These are phyloP conservation scores for Wallemia hederae DNA, from an alignment of 1,284 basidiomycete genomes.

Conservation along the genomic window DNA sequence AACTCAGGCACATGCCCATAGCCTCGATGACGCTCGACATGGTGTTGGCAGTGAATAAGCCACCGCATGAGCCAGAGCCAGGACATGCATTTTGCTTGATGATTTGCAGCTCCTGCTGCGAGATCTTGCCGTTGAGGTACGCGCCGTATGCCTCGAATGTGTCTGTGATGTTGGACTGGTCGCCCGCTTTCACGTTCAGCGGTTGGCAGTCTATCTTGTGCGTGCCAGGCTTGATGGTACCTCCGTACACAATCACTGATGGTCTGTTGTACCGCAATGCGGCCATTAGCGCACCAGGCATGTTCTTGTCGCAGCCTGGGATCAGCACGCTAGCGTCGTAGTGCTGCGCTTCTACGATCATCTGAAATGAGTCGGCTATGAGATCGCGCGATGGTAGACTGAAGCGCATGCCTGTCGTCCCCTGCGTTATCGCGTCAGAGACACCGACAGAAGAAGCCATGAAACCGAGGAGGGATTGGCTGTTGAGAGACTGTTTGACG, in stretches of 20 bases:
- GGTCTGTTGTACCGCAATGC: constrained; percentile 55
- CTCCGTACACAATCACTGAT: constrained; percentile 47
- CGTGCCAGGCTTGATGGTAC: constrained; percentile 44
- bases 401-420: constrained; percentile 33
- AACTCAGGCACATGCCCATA: constrained; percentile 69
- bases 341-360: constrained; percentile 35
- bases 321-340: constrained; percentile 46
- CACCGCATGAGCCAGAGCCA: constrained; percentile 43
- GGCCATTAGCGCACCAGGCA: constrained; percentile 69
- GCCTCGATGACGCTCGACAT: constrained; percentile 47
- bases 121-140: constrained; percentile 30
- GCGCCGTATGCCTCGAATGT: constrained; percentile 52
- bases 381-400: constrained; percentile 64
- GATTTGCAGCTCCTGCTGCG: constrained; percentile 43
- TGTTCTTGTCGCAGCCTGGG: constrained; percentile 53
- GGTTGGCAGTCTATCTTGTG: constrained; percentile 48
- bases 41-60: constrained; percentile 31
- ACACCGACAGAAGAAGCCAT: constrained; percentile 54
- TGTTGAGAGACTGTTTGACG: constrained; percentile 42
- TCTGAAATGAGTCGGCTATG: constrained; percentile 70
- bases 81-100: constrained; percentile 47
- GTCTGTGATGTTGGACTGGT: constrained; percentile 48
- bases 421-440: constrained; percentile 62
- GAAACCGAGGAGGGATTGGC: constrained; percentile 42
- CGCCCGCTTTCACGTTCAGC: constrained; percentile 45